These are phyloP conservation scores for Eucalyptus grandis DNA, from an alignment of 345 rosid genomes.

Conservation along the genomic window DNA sequence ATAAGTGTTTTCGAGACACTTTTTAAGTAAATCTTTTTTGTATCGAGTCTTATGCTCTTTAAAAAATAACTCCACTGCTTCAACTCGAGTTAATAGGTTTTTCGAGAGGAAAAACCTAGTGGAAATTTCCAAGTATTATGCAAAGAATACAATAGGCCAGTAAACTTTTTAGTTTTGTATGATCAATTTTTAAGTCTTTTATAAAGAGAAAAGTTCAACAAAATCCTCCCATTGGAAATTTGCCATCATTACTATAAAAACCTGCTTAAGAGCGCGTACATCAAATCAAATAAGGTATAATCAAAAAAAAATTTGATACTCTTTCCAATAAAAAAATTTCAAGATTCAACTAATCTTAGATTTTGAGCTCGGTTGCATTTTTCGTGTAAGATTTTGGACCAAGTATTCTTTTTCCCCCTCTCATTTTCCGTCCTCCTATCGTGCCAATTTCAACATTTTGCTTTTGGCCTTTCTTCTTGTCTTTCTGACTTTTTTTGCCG, in stretches of 20 bases:
- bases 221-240: background rate
- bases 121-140: background rate
- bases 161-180: background rate
- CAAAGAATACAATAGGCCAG: background rate
- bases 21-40: background rate
- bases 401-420: too few species aligned
- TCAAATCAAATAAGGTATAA: too few species aligned
- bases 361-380: too few species aligned
- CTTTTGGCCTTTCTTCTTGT: too few species aligned
- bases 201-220: background rate
- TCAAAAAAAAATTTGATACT: too few species aligned
- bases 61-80: background rate
- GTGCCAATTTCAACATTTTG: too few species aligned
- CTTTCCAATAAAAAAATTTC: too few species aligned
- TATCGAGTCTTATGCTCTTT: background rate
- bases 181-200: background rate
- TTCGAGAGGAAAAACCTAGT: background rate
- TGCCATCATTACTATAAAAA: background rate
- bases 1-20: background rate
- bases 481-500: too few species aligned
- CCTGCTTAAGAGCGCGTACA: fast-evolving
- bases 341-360: too few species aligned
- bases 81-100: background rate
- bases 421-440: too few species aligned
- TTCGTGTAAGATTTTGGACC: too few species aligned